Conservation (phyloP, 192 early-diverging fungal genomes). For the Backusella westeae region DNA sequence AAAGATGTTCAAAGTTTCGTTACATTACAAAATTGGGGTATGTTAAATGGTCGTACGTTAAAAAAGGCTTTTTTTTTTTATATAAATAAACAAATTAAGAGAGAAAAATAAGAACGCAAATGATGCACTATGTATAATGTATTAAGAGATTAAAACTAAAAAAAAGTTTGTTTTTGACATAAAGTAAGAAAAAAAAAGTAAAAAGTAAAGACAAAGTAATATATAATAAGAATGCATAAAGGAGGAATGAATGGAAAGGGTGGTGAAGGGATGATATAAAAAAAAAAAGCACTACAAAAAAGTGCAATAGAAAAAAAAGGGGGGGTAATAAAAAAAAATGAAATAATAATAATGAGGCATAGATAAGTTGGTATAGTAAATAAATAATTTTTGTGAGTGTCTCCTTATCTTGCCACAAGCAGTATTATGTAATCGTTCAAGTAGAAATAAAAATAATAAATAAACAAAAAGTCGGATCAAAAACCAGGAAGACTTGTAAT, state of each 20-base stretch:
- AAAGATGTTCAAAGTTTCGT: background rate
- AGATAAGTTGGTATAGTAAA: slow-evolving; percentile 1
- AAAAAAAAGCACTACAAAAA: background rate
- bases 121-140: slow-evolving; percentile 15
- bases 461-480: background rate
- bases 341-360: background rate
- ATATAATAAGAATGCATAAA: background rate
- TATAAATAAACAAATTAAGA: slow-evolving; percentile 1
- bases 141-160: background rate
- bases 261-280: slow-evolving; percentile 1
- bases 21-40: background rate
- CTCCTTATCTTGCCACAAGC: background rate
- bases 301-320: background rate
- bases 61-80: background rate
- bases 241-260: background rate
- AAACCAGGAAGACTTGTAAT: background rate
- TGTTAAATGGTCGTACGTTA: background rate
- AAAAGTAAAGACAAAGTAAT: background rate
- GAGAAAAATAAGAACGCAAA: background rate
- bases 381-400: background rate
- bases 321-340: background rate
- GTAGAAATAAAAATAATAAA: background rate
- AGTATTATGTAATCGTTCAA: slow-evolving; percentile 1
- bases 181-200: slow-evolving; percentile 1
- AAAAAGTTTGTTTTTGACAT: background rate